phyloP scores from a whole-genome alignment of 2,329 filamentous ascomycete genomes.

The Akanthomyces muscarius region DNA sequence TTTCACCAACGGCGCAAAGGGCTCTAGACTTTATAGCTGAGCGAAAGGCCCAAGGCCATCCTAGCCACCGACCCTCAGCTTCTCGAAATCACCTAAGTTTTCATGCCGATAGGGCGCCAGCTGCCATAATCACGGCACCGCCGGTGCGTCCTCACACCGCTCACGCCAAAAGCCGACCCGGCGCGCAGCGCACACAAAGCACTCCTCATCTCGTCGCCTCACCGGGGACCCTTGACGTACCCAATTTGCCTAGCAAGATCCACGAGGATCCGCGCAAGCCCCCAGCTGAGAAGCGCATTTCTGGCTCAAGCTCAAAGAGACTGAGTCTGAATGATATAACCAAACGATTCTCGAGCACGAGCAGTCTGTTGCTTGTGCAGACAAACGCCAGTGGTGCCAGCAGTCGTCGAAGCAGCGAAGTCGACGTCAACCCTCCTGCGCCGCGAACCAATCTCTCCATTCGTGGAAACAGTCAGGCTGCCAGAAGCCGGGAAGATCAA shows the following conservation, averaged over 20 bases:
- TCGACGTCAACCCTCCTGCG: conserved; percentile 37
- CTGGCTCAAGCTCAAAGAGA: conserved; percentile 52
- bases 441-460: conserved; percentile 39
- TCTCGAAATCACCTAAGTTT: conserved; percentile 32
- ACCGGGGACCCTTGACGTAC: conserved; percentile 24
- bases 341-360: conserved; percentile 57
- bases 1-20: conserved; percentile 44
- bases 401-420: conserved; percentile 45
- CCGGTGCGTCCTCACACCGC: conserved; percentile 50
- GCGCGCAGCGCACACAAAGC: conserved; percentile 44
- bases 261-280: conserved; percentile 33
- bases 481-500: conserved; percentile 33
- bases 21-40: conserved; percentile 49
- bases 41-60: conserved; percentile 32
- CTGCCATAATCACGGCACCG: conserved; percentile 22
- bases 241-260: conserved; percentile 24
- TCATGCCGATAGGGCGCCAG: conserved; percentile 24
- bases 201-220: conserved; percentile 42
- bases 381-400: conserved; percentile 49
- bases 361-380: conserved; percentile 56
- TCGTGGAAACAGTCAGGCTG: conserved; percentile 32
- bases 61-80: conserved; percentile 32
- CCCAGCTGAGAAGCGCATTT: conserved; percentile 46
- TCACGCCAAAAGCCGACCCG: conserved; percentile 45
- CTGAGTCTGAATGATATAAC: conserved; percentile 60